phyloP scores from a whole-genome alignment of 345 rosid species.

The Rubroshorea leprosula region DNA sequence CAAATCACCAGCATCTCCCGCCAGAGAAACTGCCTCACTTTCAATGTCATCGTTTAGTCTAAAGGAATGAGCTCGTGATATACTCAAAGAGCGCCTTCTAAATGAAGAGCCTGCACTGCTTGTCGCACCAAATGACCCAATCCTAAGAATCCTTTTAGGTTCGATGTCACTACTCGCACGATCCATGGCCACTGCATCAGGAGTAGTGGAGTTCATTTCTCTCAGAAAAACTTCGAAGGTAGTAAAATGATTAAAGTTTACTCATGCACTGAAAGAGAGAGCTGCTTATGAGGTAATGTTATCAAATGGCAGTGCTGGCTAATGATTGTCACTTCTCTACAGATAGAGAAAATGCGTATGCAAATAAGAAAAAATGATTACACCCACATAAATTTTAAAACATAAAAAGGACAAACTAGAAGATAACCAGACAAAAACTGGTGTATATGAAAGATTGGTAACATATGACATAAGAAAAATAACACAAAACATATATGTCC shows the following conservation, averaged over 20 bases:
- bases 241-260: background rate
- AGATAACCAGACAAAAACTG: background rate
- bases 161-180: constrained; percentile 14
- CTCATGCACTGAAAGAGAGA: background rate
- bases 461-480: background rate
- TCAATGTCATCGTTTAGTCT: constrained; percentile 39
- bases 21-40: constrained; percentile 72
- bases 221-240: too few species aligned
- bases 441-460: background rate
- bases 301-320: background rate
- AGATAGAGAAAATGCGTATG: background rate
- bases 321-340: background rate
- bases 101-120: constrained; percentile 47
- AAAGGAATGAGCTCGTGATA: constrained; percentile 29
- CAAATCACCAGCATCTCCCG: constrained; percentile 85
- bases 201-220: constrained; percentile 4
- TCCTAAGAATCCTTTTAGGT: constrained; percentile 15
- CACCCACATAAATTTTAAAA: background rate
- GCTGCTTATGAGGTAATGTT: background rate
- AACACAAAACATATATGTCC: background rate
- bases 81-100: constrained; percentile 37
- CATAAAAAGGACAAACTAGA: background rate
- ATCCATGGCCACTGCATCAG: constrained; percentile 43
- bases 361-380: background rate
- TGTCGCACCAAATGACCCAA: constrained; percentile 35